A percentile compares a stretch with the other conserved stretches of the same genome.
These are phyloP conservation scores for Coemansia sp. DNA, from an alignment of 192 early-diverging fungal species.

Conservation along the genomic window DNA sequence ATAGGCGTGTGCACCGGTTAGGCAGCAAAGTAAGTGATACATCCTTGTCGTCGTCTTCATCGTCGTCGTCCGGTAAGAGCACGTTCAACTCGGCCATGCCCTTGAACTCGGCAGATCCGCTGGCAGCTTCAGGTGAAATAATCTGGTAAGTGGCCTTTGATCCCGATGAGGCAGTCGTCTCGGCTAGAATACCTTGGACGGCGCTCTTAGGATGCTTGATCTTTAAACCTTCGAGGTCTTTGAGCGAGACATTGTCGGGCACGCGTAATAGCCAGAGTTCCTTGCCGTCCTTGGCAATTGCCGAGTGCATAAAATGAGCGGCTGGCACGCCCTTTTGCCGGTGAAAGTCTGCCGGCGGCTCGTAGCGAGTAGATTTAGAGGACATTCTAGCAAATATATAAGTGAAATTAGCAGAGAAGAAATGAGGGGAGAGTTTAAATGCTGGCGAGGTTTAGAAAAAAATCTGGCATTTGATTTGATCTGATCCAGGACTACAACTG, in stretches of 20 bases:
- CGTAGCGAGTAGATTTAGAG: slow-evolving; percentile 12
- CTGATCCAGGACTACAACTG: not conserved
- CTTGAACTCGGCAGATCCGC: slow-evolving; percentile 22
- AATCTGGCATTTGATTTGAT: not conserved
- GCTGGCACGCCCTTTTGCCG: slow-evolving; percentile 13
- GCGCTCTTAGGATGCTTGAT: slow-evolving; percentile 41
- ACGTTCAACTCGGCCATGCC: slow-evolving; percentile 49
- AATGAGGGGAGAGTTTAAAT: not conserved
- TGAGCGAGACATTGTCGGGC: slow-evolving; percentile 37
- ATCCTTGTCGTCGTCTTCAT: slow-evolving; percentile 5
- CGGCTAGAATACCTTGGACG: slow-evolving; percentile 20
- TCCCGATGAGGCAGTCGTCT: slow-evolving; percentile 6
- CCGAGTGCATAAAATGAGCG: slow-evolving; percentile 5
- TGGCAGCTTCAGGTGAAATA: slow-evolving; percentile 10
- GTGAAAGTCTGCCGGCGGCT: slow-evolving; percentile 36
- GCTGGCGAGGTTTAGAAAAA: not conserved
- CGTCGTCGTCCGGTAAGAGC: slow-evolving; percentile 41
- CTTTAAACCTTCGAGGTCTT: slow-evolving; percentile 31
- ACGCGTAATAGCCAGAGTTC: slow-evolving; percentile 52
- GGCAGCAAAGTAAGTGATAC: slow-evolving; percentile 29
- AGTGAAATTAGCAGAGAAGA: not conserved
- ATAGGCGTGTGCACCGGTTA: slow-evolving; percentile 13
- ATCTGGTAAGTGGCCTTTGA: slow-evolving; percentile 23
- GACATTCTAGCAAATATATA: not conserved
- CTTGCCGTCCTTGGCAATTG: slow-evolving; percentile 20